These are phyloP conservation scores for Apiotrichum laibachii DNA, from an alignment of 1,284 basidiomycete genomes.

Conservation along the genomic window DNA sequence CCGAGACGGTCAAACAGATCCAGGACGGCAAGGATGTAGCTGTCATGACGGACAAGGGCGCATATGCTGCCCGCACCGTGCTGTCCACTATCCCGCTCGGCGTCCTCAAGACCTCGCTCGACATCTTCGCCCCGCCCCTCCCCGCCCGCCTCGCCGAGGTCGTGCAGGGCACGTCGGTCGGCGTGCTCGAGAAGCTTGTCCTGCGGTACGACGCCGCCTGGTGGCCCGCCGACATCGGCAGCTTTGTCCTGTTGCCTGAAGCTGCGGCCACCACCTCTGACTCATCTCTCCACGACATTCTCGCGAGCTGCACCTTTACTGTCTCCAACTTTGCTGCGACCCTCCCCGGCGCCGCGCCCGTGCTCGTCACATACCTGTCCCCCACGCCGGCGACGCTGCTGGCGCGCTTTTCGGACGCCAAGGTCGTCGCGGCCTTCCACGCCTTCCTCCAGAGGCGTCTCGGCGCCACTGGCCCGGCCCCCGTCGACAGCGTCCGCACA, in stretches of 20 bases:
- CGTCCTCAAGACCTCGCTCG: conserved; percentile 45
- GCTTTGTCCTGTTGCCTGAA: conserved; percentile 49
- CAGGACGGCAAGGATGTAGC: conserved; percentile 24
- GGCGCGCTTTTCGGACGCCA: conserved; percentile 25
- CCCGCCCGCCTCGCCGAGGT: conserved; percentile 33
- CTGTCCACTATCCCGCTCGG: conserved; percentile 53
- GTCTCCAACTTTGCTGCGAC: conserved; percentile 45
- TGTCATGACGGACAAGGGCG: conserved; percentile 36
- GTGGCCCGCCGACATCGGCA: conserved; percentile 54
- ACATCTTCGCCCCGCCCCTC: conserved; percentile 47
- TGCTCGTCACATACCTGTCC: conserved; percentile 53
- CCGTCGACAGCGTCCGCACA: conserved; percentile 39
- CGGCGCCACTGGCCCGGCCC: conserved; percentile 12
- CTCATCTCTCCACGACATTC: conserved; percentile 34
- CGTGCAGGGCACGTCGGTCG: conserved; percentile 49
- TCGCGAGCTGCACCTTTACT: conserved; percentile 46
- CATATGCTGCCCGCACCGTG: conserved; percentile 42
- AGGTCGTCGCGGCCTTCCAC: conserved; percentile 48
- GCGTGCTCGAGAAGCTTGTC: conserved; percentile 55
- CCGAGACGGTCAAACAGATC: conserved; percentile 29
- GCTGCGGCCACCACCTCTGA: conserved; percentile 13
- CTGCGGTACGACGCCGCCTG: conserved; percentile 52
- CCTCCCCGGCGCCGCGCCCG: conserved; percentile 42
- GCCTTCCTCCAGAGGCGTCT: conserved; percentile 46
- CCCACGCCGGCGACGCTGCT: conserved; percentile 42